Evolutionary conservation across 2,329 filamentous ascomycete genomes (phyloP).

Genomic region (Fonsecaea multimorphosa): DNA sequence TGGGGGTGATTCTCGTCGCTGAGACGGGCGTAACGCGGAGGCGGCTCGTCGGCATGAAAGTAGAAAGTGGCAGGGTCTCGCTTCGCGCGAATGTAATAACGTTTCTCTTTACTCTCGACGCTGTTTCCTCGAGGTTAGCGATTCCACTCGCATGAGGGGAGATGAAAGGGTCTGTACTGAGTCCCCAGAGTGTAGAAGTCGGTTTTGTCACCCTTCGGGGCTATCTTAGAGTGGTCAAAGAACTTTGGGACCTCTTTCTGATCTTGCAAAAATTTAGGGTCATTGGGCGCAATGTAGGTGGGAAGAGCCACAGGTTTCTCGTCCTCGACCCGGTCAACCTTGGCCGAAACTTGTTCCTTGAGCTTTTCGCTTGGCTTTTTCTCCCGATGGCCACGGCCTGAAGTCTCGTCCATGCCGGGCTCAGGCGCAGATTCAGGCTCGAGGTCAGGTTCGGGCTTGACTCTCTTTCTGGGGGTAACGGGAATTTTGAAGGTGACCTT

Average conservation of each 20-base stretch:
- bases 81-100: conserved; percentile 39
- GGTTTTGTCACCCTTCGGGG: conserved; percentile 35
- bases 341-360: conserved; percentile 37
- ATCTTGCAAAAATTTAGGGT: conserved; percentile 39
- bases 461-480: background rate
- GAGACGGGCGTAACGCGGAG: conserved; percentile 81
- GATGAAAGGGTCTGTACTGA: conserved; percentile 31
- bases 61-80: conserved; percentile 38
- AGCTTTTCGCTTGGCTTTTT: conserved; percentile 40
- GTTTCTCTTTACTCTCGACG: conserved; percentile 40
- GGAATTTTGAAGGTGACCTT: background rate
- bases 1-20: conserved; percentile 77
- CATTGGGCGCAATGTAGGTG: conserved; percentile 38
- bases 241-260: conserved; percentile 39
- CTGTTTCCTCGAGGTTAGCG: conserved; percentile 24
- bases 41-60: conserved; percentile 69
- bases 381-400: conserved; percentile 38
- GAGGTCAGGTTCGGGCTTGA: background rate
- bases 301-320: conserved; percentile 35
- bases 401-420: conserved; percentile 36
- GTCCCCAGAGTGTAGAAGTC: conserved; percentile 40
- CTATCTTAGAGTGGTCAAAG: conserved; percentile 37
- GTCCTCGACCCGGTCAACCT: conserved; percentile 36
- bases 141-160: background rate
- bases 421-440: background rate